Base-by-base conservation (phyloP, 2,329 filamentous ascomycete genomes). In the Sphaerulina populicola region DNA sequence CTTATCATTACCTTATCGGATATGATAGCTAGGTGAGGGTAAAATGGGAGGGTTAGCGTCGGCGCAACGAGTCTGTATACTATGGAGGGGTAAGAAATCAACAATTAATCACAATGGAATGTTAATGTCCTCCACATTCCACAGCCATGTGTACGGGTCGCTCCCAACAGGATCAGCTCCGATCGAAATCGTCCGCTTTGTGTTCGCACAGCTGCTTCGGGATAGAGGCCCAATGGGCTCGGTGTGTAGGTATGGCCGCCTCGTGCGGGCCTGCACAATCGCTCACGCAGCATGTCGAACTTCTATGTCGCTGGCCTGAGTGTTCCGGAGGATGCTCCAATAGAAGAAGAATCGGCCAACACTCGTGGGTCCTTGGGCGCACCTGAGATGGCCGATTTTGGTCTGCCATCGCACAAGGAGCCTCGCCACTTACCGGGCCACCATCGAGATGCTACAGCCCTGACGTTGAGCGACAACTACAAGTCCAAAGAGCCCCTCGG, bases 401-500 rank as follows among this genome's bases (percentile, higher is more conserved):
- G 23, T 27, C 23, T 27, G 23, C 23, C 8, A 35, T 11, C 12
- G 10, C 31, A 35, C 12, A 11, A n/a, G 31, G 31, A n/a, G 31
- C 6, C 31, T 35, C 12, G 10, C 31, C 23, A 27, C 12, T 35
- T 35, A 11, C 31, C 10, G 12, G 31, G 31, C 10, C 31, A 35
- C 12, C 31, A n/a, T 35, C 31, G 31, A 35, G 31, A 35, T 12
- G 10, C 31, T n/a, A 35, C 31, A 35, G 31, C 31, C 12, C 4
- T n/a, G 31, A 35, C 31, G 12, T 6, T 35, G 31, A 35, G 31
- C 8, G 10, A 11, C 10, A 44, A 27, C 23, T 47, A 45, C 21
- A 21, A 30, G 31, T 30, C 47, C 2, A 44, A 49, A 31, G 40
- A 49, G 23, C 39, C 55, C 4, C 55, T 55, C 37, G 58, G 56